Conservation (phyloP, 106 monocot genomes). For the Dioscorea zingiberensis region DNA sequence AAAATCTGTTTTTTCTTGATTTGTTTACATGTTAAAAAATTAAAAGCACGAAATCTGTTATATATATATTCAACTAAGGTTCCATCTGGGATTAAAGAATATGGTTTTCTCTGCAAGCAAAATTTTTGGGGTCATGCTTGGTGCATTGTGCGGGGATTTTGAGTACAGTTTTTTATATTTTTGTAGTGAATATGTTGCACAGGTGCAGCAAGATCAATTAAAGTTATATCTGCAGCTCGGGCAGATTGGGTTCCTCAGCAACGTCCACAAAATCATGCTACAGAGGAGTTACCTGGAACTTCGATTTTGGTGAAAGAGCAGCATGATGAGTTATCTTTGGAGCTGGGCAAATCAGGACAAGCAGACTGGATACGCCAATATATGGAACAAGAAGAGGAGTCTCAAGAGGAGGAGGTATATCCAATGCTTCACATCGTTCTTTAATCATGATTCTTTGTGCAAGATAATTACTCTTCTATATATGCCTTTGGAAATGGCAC, state of each 20-base stretch:
- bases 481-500: background rate
- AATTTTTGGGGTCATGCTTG: too few relatives aligned
- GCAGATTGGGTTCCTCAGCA: conserved; percentile 62
- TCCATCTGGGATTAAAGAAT: too few relatives aligned
- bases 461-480: too few relatives aligned
- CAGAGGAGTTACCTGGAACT: conserved; percentile 19
- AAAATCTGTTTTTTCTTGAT: too few relatives aligned
- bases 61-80: too few relatives aligned
- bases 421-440: background rate
- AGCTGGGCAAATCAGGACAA: conserved; percentile 61
- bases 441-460: too few relatives aligned
- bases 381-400: conserved; percentile 50
- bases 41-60: too few relatives aligned
- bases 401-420: conserved; percentile 12
- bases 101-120: too few relatives aligned
- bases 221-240: conserved; percentile 70
- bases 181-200: background rate
- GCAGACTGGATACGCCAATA: conserved; percentile 89
- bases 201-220: conserved; percentile 37
- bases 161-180: conserved; percentile 3
- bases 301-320: conserved; percentile 33
- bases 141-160: background rate
- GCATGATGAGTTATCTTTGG: conserved; percentile 32
- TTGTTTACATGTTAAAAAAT: too few relatives aligned
- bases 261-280: conserved; percentile 23